phyloP scores from a whole-genome alignment of 2,329 filamentous ascomycete species.

The Alternaria sp. region DNA sequence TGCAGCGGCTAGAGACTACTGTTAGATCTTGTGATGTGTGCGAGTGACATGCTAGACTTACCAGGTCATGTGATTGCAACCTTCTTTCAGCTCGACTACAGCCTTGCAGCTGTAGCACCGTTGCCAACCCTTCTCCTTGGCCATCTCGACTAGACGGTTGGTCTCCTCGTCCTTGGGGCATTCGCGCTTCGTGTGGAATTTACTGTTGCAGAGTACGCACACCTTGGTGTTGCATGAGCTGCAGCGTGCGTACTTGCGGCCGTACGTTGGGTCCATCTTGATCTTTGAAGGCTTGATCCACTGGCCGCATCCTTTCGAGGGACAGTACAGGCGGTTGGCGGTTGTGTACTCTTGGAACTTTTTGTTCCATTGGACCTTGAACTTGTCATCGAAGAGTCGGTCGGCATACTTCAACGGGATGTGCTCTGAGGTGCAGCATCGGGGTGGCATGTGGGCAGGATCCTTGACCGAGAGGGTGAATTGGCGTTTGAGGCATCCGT shows the following conservation, averaged over 20 bases:
- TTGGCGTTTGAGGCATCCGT: constrained; percentile 75
- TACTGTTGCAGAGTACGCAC: constrained; percentile 76
- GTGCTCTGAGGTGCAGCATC: constrained; percentile 76
- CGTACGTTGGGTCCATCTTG: constrained; percentile 59
- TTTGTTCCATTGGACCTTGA: constrained; percentile 82
- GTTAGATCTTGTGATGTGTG: constrained; percentile 24
- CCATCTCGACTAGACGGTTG: constrained; percentile 69
- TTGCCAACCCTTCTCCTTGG: constrained; percentile 75
- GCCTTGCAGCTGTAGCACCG: constrained; percentile 77
- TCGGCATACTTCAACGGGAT: constrained; percentile 83
- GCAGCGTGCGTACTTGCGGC: constrained; percentile 74
- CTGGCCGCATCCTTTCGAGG: constrained; percentile 74
- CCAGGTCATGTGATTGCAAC: constrained; percentile 91
- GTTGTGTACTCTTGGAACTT: constrained; percentile 81
- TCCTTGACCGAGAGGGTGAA: constrained; percentile 81
- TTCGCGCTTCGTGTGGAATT: constrained; percentile 72
- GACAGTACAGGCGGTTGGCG: constrained; percentile 80
- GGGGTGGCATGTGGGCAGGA: constrained; percentile 83
- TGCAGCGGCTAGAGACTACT: constrained; percentile 68
- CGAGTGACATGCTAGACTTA: constrained; percentile 53
- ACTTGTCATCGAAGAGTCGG: constrained; percentile 73
- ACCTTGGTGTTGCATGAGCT: constrained; percentile 76
- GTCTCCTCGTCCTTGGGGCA: constrained; percentile 78
- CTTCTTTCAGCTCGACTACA: constrained; percentile 81
- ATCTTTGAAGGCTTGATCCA: constrained; percentile 81